Conservation (phyloP, 306 rosid genomes). For the Cicer yamashitae region DNA sequence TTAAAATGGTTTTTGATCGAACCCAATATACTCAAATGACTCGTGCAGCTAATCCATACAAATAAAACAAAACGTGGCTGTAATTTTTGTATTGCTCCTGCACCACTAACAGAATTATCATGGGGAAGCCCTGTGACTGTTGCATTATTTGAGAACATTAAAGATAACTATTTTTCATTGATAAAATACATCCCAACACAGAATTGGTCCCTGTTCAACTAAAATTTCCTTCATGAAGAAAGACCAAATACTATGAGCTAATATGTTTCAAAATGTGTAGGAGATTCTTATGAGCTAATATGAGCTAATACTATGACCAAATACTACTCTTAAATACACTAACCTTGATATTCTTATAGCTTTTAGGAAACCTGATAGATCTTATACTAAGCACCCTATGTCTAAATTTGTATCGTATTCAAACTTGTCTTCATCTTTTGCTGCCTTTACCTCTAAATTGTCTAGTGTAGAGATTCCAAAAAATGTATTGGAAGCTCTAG, state of each 20-base stretch:
- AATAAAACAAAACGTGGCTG: background rate
- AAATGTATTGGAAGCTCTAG: no score
- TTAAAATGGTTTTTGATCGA: background rate
- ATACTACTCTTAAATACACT: no score
- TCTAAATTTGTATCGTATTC: no score
- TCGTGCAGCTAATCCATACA: background rate
- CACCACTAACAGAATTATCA: background rate
- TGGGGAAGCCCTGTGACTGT: background rate
- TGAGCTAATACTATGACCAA: no score
- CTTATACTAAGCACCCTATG: no score
- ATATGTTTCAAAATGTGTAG: background rate
- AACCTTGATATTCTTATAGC: no score
- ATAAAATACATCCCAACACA: background rate
- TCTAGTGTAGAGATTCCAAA: no score
- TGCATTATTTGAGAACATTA: background rate
- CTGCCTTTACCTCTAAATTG: no score
- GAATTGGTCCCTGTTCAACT: background rate
- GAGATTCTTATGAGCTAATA: no score
- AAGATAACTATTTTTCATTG: background rate
- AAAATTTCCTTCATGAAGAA: background rate
- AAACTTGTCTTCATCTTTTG: no score
- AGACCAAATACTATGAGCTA: background rate
- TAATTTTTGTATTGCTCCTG: background rate
- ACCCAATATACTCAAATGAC: background rate
- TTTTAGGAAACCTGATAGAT: no score